Conservation (phyloP, 306 rosid genomes). For the Astragalus glycyphyllos region DNA sequence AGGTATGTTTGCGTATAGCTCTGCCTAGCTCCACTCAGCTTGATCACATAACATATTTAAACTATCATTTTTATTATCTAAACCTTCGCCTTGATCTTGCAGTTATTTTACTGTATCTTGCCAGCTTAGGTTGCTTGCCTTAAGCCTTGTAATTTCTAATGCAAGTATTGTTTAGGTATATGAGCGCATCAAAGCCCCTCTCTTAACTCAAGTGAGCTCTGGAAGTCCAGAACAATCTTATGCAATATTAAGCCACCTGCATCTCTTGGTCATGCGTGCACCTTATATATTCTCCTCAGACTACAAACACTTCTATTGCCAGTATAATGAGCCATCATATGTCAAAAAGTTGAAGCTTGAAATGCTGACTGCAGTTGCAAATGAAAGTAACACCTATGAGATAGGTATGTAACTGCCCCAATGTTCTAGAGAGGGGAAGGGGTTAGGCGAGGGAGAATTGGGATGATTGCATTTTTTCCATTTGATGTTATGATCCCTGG, state of each 20-base stretch:
- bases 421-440: constrained; percentile 24
- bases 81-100: constrained; percentile 31
- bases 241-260: constrained; percentile 95
- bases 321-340: constrained; percentile 98
- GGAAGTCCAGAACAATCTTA: constrained; percentile 99
- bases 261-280: constrained; percentile 98
- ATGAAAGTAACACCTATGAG: constrained; percentile 97
- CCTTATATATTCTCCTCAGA: constrained; percentile 92
- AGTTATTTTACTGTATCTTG: constrained; percentile 26
- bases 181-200: constrained; percentile 99
- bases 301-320: constrained; percentile 98
- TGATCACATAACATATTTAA: constrained; percentile 3
- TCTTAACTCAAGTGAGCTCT: constrained; percentile 92
- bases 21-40: constrained; percentile 5
- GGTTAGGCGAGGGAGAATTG: constrained; percentile 5
- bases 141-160: constrained; percentile 39
- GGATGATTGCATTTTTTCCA: constrained; percentile 17
- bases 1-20: constrained; percentile 14
- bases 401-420: constrained; percentile 64
- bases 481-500: constrained; percentile 34
- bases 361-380: constrained; percentile 98
- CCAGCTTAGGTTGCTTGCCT: constrained; percentile 31
- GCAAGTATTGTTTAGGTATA: constrained; percentile 68
- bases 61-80: constrained; percentile 4
- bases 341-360: constrained; percentile 99